A percentile compares a stretch with the other conserved stretches of the same genome.
Evolutionary conservation across 2,329 filamentous ascomycete genomes (phyloP).

Genomic region (Hypomyces rosellus): DNA sequence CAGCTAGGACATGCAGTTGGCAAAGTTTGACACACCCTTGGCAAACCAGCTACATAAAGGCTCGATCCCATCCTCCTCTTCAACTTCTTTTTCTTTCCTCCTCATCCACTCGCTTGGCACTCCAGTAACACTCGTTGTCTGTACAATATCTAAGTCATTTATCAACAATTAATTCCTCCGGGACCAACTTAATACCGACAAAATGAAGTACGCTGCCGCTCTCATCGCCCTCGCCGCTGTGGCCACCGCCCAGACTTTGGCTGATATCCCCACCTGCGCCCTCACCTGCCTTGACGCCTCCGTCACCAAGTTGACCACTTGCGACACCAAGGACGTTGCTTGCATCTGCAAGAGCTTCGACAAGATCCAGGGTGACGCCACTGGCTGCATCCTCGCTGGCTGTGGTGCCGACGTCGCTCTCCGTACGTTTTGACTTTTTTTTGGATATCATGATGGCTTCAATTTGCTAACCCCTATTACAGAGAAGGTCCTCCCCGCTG

Average conservation of each 20-base stretch:
- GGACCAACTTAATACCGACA: slow-evolving; percentile 18
- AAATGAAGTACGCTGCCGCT: slow-evolving; percentile 34
- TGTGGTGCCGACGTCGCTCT: slow-evolving; percentile 33
- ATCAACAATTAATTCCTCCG: slow-evolving; percentile 5
- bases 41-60: slow-evolving; percentile 25
- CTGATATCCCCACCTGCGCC: slow-evolving; percentile 33
- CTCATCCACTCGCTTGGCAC: slow-evolving; percentile 23
- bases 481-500: slow-evolving; percentile 36
- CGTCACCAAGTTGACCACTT: slow-evolving; percentile 25
- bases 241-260: slow-evolving; percentile 27
- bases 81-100: slow-evolving; percentile 13
- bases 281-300: slow-evolving; percentile 29
- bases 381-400: slow-evolving; percentile 28
- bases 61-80: slow-evolving; percentile 13
- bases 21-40: neutral
- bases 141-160: slow-evolving; percentile 7
- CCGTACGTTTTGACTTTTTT: slow-evolving; percentile 24
- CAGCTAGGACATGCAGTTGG: neutral
- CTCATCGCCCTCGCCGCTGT: slow-evolving; percentile 28
- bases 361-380: slow-evolving; percentile 26
- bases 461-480: neutral
- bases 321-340: slow-evolving; percentile 25
- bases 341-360: slow-evolving; percentile 31
- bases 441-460: neutral
- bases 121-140: slow-evolving; percentile 26